phyloP scores from a whole-genome alignment of 2,329 filamentous ascomycete species.

The Trichoderma koningii region DNA sequence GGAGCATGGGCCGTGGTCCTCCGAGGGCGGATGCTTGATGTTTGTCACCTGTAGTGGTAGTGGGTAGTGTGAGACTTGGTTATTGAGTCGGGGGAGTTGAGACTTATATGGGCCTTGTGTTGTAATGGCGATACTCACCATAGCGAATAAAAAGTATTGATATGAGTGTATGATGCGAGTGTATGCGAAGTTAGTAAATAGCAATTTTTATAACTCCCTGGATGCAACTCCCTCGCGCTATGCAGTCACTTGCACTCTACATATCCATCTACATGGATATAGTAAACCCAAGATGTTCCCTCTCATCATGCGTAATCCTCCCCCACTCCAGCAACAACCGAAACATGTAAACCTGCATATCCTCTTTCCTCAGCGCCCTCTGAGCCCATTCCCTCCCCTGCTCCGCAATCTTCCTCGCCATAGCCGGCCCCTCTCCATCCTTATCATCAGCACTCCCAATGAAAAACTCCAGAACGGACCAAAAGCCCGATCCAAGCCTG shows the following conservation, averaged over 20 bases:
- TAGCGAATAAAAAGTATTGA: background rate
- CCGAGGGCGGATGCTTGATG: slow-evolving; percentile 41
- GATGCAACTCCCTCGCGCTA: background rate
- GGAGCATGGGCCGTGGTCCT: slow-evolving; percentile 44
- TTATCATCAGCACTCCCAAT: slow-evolving; percentile 1
- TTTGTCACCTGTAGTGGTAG: slow-evolving; percentile 13
- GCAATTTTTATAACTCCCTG: background rate
- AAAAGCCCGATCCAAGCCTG: slow-evolving; percentile 57
- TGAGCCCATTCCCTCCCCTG: slow-evolving; percentile 56
- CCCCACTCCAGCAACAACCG: slow-evolving; percentile 71
- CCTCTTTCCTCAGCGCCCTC: slow-evolving; percentile 62
- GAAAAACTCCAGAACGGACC: slow-evolving; percentile 49
- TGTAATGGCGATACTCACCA: background rate
- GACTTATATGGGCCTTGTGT: background rate
- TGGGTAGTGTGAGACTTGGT: background rate
- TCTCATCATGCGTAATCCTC: slow-evolving; percentile 59
- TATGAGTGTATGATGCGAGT: no score
- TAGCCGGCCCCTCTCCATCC: slow-evolving; percentile 24
- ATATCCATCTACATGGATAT: background rate
- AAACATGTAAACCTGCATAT: slow-evolving; percentile 77
- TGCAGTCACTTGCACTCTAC: background rate
- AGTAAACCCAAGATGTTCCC: slow-evolving; percentile 42
- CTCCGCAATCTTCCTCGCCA: slow-evolving; percentile 34
- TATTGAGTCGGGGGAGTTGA: background rate
- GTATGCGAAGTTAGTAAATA: no score